phyloP scores from a whole-genome alignment of 2,329 filamentous ascomycete genomes.

The Exophiala viscosa region DNA sequence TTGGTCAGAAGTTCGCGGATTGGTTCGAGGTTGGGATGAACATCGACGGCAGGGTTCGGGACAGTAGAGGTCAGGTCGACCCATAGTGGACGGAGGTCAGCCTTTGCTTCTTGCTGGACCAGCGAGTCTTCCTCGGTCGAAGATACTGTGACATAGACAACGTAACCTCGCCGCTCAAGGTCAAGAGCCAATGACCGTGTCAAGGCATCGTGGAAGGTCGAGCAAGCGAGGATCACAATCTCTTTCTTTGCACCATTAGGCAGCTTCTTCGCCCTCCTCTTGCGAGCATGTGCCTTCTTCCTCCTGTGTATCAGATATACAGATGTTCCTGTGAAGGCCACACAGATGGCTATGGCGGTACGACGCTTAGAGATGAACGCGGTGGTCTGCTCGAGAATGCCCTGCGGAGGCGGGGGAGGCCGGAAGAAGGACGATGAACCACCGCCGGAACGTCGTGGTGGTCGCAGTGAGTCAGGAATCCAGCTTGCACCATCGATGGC shows the following conservation, averaged over 20 bases:
- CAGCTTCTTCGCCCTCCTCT: constrained; percentile 73
- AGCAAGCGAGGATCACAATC: constrained; percentile 85
- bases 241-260: constrained; percentile 81
- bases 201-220: constrained; percentile 70
- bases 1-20: constrained; percentile 27
- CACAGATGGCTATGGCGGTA: constrained; percentile 65
- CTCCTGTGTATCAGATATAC: constrained; percentile 57
- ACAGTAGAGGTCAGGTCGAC: constrained; percentile 72
- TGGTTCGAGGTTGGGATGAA: constrained; percentile 29
- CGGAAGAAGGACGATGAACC: constrained; percentile 20
- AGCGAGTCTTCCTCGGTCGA: constrained; percentile 79
- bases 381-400: constrained; percentile 55
- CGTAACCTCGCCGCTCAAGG: constrained; percentile 84
- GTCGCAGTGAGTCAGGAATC: constrained; percentile 67
- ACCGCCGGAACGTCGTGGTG: constrained; percentile 37
- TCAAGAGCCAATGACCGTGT: constrained; percentile 80
- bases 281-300: constrained; percentile 56
- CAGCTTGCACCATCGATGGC: constrained; percentile 62
- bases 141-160: constrained; percentile 85
- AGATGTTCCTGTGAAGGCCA: constrained; percentile 67
- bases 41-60: constrained; percentile 24
- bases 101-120: constrained; percentile 67
- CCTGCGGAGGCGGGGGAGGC: constrained; percentile 41
- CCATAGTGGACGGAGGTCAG: constrained; percentile 76
- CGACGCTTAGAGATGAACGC: constrained; percentile 72